These are phyloP conservation scores for Yarrowia deformans DNA, from an alignment of 805 yeast species.

Conservation along the genomic window DNA sequence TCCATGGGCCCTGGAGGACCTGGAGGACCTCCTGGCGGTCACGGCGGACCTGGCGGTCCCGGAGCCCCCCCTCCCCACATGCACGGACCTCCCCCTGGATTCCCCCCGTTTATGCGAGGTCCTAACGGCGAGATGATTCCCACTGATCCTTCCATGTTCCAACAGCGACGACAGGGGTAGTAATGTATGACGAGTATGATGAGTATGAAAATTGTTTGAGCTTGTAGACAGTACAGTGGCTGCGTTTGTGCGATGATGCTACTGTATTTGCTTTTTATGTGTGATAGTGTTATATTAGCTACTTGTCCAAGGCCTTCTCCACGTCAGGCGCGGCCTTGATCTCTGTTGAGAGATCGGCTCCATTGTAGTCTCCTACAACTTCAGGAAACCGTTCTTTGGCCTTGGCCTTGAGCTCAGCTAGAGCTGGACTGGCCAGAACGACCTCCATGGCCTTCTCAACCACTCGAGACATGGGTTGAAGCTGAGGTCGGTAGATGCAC, in stretches of 20 bases:
- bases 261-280: no score
- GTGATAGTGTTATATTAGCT: no score
- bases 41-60: constrained; percentile 17
- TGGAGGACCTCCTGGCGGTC: constrained; percentile 30
- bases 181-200: constrained; percentile 22
- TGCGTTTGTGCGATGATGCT: no score
- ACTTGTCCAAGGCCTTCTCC: neutral
- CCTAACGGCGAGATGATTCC: constrained; percentile 39
- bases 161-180: constrained; percentile 27
- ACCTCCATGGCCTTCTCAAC: constrained; percentile 42
- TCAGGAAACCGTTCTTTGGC: constrained; percentile 24
- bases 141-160: constrained; percentile 35
- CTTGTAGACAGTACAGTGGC: no score
- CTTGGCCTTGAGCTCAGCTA: constrained; percentile 4
- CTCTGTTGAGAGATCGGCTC: neutral
- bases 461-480: constrained; percentile 42
- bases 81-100: constrained; percentile 39
- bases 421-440: constrained; percentile 27
- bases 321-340: neutral
- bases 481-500: constrained; percentile 40
- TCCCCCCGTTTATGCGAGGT: constrained; percentile 36
- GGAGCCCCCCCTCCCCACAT: constrained; percentile 35
- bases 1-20: constrained; percentile 30
- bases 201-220: neutral
- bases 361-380: constrained; percentile 14